phyloP scores from a whole-genome alignment of 768 basidiomycete genomes.

The Lactarius hatsudake region DNA sequence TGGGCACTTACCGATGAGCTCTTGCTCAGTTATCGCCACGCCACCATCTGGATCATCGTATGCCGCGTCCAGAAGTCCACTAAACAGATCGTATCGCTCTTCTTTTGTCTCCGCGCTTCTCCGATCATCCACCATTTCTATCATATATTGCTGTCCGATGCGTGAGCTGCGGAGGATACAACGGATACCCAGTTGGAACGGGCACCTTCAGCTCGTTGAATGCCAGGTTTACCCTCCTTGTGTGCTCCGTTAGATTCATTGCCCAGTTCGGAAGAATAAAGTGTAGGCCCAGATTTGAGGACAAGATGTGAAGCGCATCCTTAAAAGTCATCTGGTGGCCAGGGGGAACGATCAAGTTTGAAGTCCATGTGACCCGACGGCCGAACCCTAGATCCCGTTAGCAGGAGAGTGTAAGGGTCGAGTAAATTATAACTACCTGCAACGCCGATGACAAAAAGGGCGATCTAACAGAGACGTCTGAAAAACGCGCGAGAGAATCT shows the following conservation, averaged over 20 bases:
- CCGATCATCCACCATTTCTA: conserved; percentile 31
- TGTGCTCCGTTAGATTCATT: conserved; percentile 37
- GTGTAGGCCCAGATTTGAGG: conserved; percentile 39
- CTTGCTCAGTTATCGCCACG: conserved; percentile 26
- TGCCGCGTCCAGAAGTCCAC: conserved; percentile 28
- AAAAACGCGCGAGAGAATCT: no score
- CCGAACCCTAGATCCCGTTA: conserved; percentile 42
- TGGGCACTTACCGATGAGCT: conserved; percentile 26
- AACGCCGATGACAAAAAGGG: conserved; percentile 53
- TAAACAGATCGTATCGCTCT: conserved; percentile 32
- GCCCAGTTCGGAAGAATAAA: conserved; percentile 41
- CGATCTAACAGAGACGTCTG: conserved; percentile 40
- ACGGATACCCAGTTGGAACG: background rate
- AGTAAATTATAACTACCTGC: conserved; percentile 36
- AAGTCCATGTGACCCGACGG: conserved; percentile 47
- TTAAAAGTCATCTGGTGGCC: conserved; percentile 51
- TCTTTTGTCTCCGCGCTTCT: conserved; percentile 22
- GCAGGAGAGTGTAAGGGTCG: background rate
- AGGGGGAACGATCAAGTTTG: conserved; percentile 39
- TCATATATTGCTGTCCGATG: conserved; percentile 29
- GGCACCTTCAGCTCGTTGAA: conserved; percentile 45
- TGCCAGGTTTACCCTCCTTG: conserved; percentile 36
- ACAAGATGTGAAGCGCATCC: conserved; percentile 45
- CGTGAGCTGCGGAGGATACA: background rate
- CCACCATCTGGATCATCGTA: conserved; percentile 22